These are phyloP conservation scores for Fusarium staphyleae DNA, from an alignment of 2,329 filamentous ascomycete genomes.

Conservation along the genomic window DNA sequence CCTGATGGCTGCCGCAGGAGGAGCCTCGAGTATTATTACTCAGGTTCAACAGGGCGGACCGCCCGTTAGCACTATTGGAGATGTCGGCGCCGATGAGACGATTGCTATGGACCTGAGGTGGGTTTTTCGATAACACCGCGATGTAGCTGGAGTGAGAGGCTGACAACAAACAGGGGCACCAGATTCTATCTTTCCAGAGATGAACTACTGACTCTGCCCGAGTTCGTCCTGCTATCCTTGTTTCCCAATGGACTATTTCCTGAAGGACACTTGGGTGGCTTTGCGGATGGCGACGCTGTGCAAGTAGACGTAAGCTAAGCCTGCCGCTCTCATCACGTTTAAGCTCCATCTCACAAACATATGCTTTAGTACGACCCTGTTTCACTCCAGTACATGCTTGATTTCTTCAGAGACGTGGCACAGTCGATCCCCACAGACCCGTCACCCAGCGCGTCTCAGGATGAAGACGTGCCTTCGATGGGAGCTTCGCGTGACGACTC, in stretches of 20 bases:
- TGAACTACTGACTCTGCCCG: constrained; percentile 91
- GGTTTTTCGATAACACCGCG: constrained; percentile 33
- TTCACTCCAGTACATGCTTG: constrained; percentile 98
- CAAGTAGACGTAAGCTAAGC: constrained; percentile 86
- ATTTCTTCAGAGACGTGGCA: constrained; percentile 95
- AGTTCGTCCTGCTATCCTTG: constrained; percentile 96
- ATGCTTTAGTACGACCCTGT: constrained; percentile 85
- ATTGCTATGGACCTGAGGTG: constrained; percentile 95
- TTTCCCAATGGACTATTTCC: constrained; percentile 98
- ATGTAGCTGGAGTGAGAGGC: not conserved
- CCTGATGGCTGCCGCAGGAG: constrained; percentile 97
- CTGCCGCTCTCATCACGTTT: not conserved
- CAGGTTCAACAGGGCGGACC: constrained; percentile 95
- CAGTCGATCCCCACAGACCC: constrained; percentile 87
- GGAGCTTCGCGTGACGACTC: constrained; percentile 77
- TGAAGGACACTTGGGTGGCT: constrained; percentile 93
- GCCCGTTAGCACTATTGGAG: constrained; percentile 86
- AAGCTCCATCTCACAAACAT: constrained; percentile 11
- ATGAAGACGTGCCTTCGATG: constrained; percentile 68
- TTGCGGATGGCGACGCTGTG: constrained; percentile 91
- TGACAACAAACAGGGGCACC: constrained; percentile 71
- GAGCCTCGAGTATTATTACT: constrained; percentile 97
- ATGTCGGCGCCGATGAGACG: constrained; percentile 89
- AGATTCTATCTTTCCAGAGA: constrained; percentile 94
- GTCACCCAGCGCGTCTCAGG: constrained; percentile 70